These are phyloP conservation scores for Phytopythium helicoides DNA, from an alignment of 352 stramenopile species.

Conservation along the genomic window DNA sequence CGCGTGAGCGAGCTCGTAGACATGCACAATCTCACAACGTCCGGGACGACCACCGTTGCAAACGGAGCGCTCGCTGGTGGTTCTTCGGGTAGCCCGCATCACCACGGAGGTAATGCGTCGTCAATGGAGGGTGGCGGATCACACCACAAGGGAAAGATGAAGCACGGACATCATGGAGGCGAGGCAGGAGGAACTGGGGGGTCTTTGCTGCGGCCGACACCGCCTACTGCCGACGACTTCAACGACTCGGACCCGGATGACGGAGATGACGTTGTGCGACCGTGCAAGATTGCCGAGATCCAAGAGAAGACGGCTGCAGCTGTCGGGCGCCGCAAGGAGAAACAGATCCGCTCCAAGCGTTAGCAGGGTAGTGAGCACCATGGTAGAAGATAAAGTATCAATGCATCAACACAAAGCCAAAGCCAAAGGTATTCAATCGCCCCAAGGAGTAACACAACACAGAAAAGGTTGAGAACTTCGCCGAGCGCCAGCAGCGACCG, in stretches of 20 bases:
- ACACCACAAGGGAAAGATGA: conserved; percentile 32
- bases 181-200: conserved; percentile 8
- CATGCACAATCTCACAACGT: conserved; percentile 83
- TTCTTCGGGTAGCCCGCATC: conserved; percentile 12
- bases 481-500: too few species aligned
- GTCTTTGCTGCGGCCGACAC: conserved; percentile 42
- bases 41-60: conserved; percentile 23
- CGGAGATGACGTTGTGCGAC: conserved; percentile 53
- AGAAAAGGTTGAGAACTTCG: too few species aligned
- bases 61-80: background rate
- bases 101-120: background rate
- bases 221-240: conserved; percentile 69
- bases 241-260: conserved; percentile 74
- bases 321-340: conserved; percentile 67
- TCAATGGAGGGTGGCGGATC: background rate
- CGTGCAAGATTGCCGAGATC: conserved; percentile 77
- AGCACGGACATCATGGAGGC: conserved; percentile 11
- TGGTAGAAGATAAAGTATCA: too few species aligned
- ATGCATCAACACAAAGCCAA: too few species aligned
- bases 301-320: conserved; percentile 72
- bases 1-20: conserved; percentile 83
- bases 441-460: too few species aligned
- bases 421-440: too few species aligned
- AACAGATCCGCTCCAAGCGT: conserved; percentile 48
- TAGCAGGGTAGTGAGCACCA: conserved; percentile 6